A percentile compares a stretch with the other conserved stretches of the same genome.
Conservation (phyloP, 2,329 filamentous ascomycete species). For the Phaeosphaeriaceae sp. region DNA sequence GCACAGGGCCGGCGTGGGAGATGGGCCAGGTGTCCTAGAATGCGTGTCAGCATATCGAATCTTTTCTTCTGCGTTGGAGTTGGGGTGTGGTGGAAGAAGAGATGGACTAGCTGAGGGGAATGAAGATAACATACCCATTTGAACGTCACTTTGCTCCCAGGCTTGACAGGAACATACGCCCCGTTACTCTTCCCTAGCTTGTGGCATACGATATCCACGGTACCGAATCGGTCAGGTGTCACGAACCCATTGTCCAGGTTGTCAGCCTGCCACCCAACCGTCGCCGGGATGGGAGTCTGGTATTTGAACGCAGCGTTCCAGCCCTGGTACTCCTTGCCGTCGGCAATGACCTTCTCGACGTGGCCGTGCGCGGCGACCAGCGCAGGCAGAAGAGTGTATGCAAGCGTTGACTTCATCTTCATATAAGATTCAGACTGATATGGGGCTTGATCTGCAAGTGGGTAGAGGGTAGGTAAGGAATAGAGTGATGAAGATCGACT, state of each 20-base stretch:
- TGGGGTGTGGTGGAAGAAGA: too few species aligned
- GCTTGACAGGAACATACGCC: constrained; percentile 40
- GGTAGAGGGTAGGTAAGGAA: background rate
- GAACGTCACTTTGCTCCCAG: constrained; percentile 43
- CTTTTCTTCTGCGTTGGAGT: too few species aligned
- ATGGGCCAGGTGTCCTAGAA: constrained; percentile 35
- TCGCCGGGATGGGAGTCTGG: constrained; percentile 37
- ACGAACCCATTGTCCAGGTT: constrained; percentile 49
- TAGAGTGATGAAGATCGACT: background rate
- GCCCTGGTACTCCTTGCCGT: constrained; percentile 37
- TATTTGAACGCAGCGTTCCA: constrained; percentile 41
- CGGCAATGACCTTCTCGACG: constrained; percentile 36
- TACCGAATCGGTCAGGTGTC: constrained; percentile 31
- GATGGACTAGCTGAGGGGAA: too few species aligned
- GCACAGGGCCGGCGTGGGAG: constrained; percentile 41
- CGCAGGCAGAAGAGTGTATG: constrained; percentile 24
- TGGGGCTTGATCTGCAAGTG: background rate
- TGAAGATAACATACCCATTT: constrained; percentile 20
- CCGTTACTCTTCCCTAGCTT: constrained; percentile 41
- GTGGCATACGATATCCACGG: constrained; percentile 45
- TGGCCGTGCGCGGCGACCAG: constrained; percentile 41
- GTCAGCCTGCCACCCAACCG: constrained; percentile 43
- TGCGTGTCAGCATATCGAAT: too few species aligned
- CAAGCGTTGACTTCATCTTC: constrained; percentile 11
- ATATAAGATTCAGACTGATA: background rate